Conservation (phyloP, 164 flowering plant genomes). For the Aristolochia fimbriata region DNA sequence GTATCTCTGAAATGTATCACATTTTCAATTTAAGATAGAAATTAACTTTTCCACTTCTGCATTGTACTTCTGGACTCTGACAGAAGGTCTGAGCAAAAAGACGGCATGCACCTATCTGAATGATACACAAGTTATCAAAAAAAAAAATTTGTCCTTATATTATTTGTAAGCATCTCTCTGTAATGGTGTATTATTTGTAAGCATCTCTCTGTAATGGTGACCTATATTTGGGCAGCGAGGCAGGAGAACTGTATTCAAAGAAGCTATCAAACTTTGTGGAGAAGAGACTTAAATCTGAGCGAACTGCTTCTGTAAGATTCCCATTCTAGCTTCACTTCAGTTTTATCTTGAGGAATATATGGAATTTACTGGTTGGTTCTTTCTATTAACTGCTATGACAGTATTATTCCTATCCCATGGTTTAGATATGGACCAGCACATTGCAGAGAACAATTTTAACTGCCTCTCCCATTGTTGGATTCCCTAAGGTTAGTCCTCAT, state of each 20-base stretch:
- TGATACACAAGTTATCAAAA: too few relatives aligned
- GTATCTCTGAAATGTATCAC: too few relatives aligned
- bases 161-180: background rate
- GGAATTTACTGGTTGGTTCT: background rate
- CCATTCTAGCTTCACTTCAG: too few relatives aligned
- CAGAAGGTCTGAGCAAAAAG: too few relatives aligned
- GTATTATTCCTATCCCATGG: constrained; percentile 3
- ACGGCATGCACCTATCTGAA: too few relatives aligned
- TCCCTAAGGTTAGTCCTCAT: constrained; percentile 65
- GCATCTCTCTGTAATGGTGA: background rate
- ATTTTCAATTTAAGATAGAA: too few relatives aligned
- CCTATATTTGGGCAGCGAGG: constrained; percentile 47
- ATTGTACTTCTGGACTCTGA: too few relatives aligned
- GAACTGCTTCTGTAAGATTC: constrained; percentile 88
- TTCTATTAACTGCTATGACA: background rate
- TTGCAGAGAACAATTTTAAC: constrained; percentile 88
- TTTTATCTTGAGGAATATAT: background rate
- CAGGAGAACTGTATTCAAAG: constrained; percentile 83
- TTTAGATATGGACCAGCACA: constrained; percentile 98
- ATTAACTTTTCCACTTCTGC: too few relatives aligned
- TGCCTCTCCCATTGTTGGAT: constrained; percentile 83
- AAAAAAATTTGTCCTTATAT: too few relatives aligned
- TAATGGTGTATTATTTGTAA: background rate
- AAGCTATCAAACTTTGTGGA: constrained; percentile 91
- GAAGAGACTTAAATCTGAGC: constrained; percentile 79